phyloP scores from a whole-genome alignment of 805 yeast genomes.

The Spathaspora arborariae region DNA sequence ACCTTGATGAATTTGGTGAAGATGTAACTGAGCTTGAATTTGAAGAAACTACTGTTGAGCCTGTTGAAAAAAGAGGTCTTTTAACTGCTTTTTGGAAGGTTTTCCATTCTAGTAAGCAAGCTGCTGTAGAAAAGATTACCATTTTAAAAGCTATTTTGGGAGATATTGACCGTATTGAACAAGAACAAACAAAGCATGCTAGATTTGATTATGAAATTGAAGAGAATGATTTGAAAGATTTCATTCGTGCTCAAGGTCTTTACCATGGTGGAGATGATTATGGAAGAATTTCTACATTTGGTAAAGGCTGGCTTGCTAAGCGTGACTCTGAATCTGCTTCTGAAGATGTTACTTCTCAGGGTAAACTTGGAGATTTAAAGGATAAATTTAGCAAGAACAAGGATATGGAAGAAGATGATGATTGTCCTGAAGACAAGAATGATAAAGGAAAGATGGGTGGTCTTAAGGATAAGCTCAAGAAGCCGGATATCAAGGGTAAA shows the following conservation, averaged over 20 bases:
- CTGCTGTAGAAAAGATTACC: slow-evolving; percentile 5
- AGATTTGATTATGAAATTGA: background rate
- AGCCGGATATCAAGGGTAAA: slow-evolving; percentile 1
- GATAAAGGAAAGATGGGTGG: background rate
- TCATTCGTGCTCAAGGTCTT: background rate
- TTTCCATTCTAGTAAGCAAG: slow-evolving; percentile 6
- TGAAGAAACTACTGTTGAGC: background rate
- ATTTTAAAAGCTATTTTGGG: slow-evolving; percentile 6
- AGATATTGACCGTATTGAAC: slow-evolving; percentile 6
- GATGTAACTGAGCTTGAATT: background rate
- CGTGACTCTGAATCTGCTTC: background rate
- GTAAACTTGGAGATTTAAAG: slow-evolving; percentile 4
- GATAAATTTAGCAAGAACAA: slow-evolving; percentile 1
- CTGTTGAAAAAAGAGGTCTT: slow-evolving; percentile 4
- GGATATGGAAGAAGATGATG: slow-evolving; percentile 1
- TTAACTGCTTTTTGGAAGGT: slow-evolving; percentile 7
- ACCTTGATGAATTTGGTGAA: background rate
- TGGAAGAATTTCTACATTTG: background rate
- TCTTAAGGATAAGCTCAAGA: background rate
- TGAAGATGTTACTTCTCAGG: background rate
- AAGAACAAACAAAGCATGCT: background rate
- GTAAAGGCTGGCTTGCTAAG: background rate
- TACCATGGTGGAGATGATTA: background rate
- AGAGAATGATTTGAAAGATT: background rate
- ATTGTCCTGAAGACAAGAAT: background rate